A percentile compares a stretch with the other conserved stretches of the same genome.
Conservation (phyloP, 1,139 yeast species). For the Dujonia santamariae region DNA sequence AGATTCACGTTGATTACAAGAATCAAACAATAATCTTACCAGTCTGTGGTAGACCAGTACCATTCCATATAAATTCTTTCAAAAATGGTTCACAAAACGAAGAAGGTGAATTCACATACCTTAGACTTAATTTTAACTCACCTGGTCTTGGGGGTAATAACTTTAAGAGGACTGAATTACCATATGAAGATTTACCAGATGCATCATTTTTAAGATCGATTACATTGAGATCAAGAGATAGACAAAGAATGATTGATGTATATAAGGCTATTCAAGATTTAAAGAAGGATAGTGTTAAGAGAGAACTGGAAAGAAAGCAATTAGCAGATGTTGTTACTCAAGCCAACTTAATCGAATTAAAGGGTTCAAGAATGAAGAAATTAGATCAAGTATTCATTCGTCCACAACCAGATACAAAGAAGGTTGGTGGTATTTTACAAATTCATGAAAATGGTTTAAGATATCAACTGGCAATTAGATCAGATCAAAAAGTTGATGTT, state of each 20-base stretch:
- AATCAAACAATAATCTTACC: slow-evolving; percentile 89
- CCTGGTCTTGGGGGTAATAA: slow-evolving; percentile 83
- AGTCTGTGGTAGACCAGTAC: slow-evolving; percentile 94
- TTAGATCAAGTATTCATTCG: slow-evolving; percentile 87
- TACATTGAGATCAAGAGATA: slow-evolving; percentile 86
- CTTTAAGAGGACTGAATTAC: slow-evolving; percentile 72
- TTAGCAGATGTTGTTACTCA: slow-evolving; percentile 94
- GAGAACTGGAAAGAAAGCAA: slow-evolving; percentile 88
- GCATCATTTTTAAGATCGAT: slow-evolving; percentile 85
- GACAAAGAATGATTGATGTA: slow-evolving; percentile 88
- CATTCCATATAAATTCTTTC: slow-evolving; percentile 91
- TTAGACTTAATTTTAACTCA: slow-evolving; percentile 87
- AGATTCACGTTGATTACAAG: slow-evolving; percentile 83
- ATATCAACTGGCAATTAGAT: slow-evolving; percentile 78
- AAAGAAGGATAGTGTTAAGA: slow-evolving; percentile 86
- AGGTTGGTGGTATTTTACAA: slow-evolving; percentile 86
- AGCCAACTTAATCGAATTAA: slow-evolving; percentile 79
- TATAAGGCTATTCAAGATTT: slow-evolving; percentile 88
- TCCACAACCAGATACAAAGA: slow-evolving; percentile 95
- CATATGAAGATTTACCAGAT: slow-evolving; percentile 85
- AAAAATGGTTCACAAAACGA: slow-evolving; percentile 94
- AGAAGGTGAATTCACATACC: slow-evolving; percentile 91
- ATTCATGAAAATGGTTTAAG: slow-evolving; percentile 96
- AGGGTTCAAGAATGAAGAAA: slow-evolving; percentile 76
- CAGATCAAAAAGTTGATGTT: slow-evolving; percentile 85